Base-by-base conservation (phyloP, 345 rosid species). In the Limnanthes douglasii region DNA sequence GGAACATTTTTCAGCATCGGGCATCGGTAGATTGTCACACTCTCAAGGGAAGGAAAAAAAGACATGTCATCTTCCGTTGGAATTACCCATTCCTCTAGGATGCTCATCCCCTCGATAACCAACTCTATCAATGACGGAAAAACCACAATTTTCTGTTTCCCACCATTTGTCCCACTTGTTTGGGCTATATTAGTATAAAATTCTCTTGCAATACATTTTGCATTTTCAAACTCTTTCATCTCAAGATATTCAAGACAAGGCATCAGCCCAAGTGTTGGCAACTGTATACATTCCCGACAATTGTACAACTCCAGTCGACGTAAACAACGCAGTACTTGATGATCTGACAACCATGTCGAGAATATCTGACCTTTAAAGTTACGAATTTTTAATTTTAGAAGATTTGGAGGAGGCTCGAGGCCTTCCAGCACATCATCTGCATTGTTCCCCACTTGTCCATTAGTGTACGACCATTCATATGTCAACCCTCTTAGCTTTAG, bases 191-290 rank as follows among this genome's bases (percentile, higher is more conserved):
- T 26, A 3, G 2, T 8, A 21, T 26, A 30, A 43, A 1, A 43
- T 12, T 43, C 25, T 4, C 13, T 26, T 3, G 28, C 48, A 2
- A 51, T 51, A 10, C 29, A 8, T 5, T n/a, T 32, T n/a, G 43
- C 8, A 11, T 29, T 25, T 5, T 13, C 20, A 26, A 52, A 8
- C 14, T 21, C 14, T 8, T 17, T 6, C 14, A 14, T 8, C 27
- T 39, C 21, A 8, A 59, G 54, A 22, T 1, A 0, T 26, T 30
- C 21, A 17, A 43, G 44, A 21, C n/a, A 1, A 5, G 28, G 50
- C 14, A 53, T 46, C n/a, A 37, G 37, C 21, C 65, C 55, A 21
- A 53, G 39, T 7, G 3, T 18, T 9, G 59, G 58, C 22, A 59
- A 17, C 26, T 31, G 18, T 1, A 18, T 36, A 31, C 59, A 53